phyloP scores from a whole-genome alignment of 2,329 filamentous ascomycete genomes.

The Hymenoscyphus repandus region DNA sequence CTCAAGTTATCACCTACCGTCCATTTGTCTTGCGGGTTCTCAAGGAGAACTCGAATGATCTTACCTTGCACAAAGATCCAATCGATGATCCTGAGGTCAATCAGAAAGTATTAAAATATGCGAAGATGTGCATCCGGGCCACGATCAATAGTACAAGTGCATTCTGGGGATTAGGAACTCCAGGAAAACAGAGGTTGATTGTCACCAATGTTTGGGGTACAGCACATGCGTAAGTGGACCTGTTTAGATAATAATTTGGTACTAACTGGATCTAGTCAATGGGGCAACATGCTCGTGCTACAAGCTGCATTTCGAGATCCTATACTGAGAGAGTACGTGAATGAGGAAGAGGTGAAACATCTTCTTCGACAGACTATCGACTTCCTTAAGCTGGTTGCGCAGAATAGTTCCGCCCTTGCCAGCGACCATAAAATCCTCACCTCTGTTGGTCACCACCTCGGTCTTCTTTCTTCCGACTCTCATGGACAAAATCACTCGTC shows the following conservation, averaged over 20 bases:
- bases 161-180: conserved; percentile 56
- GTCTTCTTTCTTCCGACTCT: conserved; percentile 10
- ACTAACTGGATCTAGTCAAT: conserved; percentile 62
- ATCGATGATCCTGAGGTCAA: conserved; percentile 35
- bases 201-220: conserved; percentile 97
- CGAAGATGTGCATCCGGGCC: conserved; percentile 49
- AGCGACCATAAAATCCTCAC: conserved; percentile 72
- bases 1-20: conserved; percentile 81
- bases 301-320: conserved; percentile 71
- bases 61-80: conserved; percentile 35
- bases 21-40: conserved; percentile 62
- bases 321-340: conserved; percentile 53
- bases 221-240: conserved; percentile 76
- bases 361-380: conserved; percentile 70
- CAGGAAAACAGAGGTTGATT: conserved; percentile 59
- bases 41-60: conserved; percentile 25
- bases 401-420: conserved; percentile 68
- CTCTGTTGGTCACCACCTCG: conserved; percentile 18
- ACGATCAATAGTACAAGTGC: conserved; percentile 81
- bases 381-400: conserved; percentile 66
- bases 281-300: conserved; percentile 90
- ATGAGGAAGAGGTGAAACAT: conserved; percentile 46
- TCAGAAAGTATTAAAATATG: conserved; percentile 46
- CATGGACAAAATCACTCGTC: conserved; percentile 6
- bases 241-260: background rate